Conservation (phyloP, 1,284 basidiomycete genomes). For the Caloboletus firmus region DNA sequence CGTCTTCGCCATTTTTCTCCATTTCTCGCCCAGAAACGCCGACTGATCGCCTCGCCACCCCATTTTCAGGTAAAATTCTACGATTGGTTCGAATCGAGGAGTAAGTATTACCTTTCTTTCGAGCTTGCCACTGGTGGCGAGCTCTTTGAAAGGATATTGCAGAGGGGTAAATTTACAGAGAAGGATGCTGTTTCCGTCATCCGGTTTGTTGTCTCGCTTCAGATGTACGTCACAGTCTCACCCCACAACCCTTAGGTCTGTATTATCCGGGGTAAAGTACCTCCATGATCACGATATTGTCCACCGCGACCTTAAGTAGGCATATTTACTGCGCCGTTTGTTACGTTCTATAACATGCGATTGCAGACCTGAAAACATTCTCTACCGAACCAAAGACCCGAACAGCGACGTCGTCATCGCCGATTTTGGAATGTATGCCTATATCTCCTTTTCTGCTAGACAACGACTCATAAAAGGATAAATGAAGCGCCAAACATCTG, state of each 20-base stretch:
- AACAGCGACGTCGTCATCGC: conserved; percentile 86
- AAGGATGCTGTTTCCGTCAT: conserved; percentile 78
- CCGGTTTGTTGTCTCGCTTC: conserved; percentile 36
- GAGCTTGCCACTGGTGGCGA: conserved; percentile 91
- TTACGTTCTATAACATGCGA: background rate
- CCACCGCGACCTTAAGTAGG: conserved; percentile 86
- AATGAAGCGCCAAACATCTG: conserved; percentile 77
- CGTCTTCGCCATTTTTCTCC: conserved; percentile 32
- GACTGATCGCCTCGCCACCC: background rate
- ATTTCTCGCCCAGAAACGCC: background rate
- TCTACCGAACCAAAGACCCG: conserved; percentile 76
- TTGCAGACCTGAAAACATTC: conserved; percentile 88
- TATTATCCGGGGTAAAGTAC: conserved; percentile 79
- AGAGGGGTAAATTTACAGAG: conserved; percentile 88
- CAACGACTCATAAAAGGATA: background rate
- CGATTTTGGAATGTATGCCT: conserved; percentile 90
- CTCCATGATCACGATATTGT: conserved; percentile 88
- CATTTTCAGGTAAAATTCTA: conserved; percentile 81
- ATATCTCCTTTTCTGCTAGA: background rate
- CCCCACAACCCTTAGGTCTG: conserved; percentile 48
- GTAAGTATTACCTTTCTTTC: conserved; percentile 90
- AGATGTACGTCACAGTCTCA: background rate
- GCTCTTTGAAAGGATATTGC: conserved; percentile 81
- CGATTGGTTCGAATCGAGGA: conserved; percentile 89
- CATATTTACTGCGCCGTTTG: background rate